Evolutionary conservation across 352 stramenopile genomes (phyloP).

Genomic region (Discostella stelligera): DNA sequence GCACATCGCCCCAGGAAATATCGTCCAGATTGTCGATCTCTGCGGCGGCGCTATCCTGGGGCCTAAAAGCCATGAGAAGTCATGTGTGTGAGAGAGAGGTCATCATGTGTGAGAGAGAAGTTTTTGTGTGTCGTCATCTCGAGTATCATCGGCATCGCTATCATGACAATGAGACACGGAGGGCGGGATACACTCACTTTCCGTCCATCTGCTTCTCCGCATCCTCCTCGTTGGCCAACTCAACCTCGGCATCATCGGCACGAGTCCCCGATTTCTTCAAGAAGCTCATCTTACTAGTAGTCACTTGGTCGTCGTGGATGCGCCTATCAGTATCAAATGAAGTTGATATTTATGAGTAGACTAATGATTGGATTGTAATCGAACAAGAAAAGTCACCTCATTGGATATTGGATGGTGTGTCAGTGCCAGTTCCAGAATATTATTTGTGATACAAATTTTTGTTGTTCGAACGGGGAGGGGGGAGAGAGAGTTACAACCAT

Average conservation of each 20-base stretch:
- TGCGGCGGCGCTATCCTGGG: background rate
- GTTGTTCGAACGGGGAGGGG: too few relatives aligned
- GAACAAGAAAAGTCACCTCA: too few relatives aligned
- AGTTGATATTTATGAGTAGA: too few relatives aligned
- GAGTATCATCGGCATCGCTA: background rate
- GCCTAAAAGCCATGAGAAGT: background rate
- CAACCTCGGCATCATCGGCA: background rate
- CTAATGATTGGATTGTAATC: too few relatives aligned
- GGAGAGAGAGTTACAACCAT: too few relatives aligned
- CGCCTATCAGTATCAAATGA: too few relatives aligned
- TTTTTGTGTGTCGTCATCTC: too few relatives aligned
- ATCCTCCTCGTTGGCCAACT: background rate
- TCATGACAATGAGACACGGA: background rate
- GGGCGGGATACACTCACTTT: background rate
- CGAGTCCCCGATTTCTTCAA: background rate
- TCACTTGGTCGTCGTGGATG: too few relatives aligned
- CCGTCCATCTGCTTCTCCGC: background rate
- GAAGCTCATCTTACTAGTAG: background rate
- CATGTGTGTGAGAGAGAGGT: background rate
- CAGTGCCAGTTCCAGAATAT: too few relatives aligned
- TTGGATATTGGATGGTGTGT: too few relatives aligned
- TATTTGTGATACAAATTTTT: too few relatives aligned
- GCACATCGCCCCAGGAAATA: constrained; percentile 75
- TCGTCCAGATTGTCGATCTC: constrained; percentile 47
- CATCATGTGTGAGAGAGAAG: background rate